A percentile compares a stretch with the other conserved stretches of the same genome.
phyloP scores from a whole-genome alignment of 148 eudicot genomes.

The Agrostemma githago region DNA sequence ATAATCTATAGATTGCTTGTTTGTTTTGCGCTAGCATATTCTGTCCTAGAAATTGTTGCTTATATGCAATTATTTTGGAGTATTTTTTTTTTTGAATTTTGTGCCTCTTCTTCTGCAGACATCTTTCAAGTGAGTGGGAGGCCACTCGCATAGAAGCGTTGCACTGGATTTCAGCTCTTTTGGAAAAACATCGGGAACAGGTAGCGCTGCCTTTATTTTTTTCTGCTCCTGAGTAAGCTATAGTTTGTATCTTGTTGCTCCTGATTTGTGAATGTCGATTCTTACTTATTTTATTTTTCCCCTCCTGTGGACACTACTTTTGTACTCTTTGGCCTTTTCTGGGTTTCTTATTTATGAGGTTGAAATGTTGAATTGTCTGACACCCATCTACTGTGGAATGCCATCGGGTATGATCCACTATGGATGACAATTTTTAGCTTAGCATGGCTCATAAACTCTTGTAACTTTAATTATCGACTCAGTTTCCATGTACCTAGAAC shows the following conservation, averaged over 20 bases:
- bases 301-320: neutral
- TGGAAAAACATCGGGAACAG: constrained; percentile 73
- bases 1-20: neutral
- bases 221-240: neutral
- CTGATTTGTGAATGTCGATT: neutral
- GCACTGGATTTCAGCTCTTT: constrained; percentile 87
- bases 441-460: neutral
- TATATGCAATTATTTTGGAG: neutral
- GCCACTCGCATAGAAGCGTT: constrained; percentile 94
- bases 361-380: neutral
- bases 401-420: neutral
- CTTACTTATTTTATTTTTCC: neutral
- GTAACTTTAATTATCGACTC: neutral
- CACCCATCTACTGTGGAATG: neutral
- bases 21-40: neutral
- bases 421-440: neutral
- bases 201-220: constrained; percentile 27
- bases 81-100: constrained; percentile 1
- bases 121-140: constrained; percentile 95
- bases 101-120: constrained; percentile 44
- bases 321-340: neutral
- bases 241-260: constrained; percentile 5
- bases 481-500: neutral
- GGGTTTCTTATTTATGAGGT: neutral
- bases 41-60: neutral